These are phyloP conservation scores for Periconia digitata DNA, from an alignment of 2,329 filamentous ascomycete genomes.

Conservation along the genomic window DNA sequence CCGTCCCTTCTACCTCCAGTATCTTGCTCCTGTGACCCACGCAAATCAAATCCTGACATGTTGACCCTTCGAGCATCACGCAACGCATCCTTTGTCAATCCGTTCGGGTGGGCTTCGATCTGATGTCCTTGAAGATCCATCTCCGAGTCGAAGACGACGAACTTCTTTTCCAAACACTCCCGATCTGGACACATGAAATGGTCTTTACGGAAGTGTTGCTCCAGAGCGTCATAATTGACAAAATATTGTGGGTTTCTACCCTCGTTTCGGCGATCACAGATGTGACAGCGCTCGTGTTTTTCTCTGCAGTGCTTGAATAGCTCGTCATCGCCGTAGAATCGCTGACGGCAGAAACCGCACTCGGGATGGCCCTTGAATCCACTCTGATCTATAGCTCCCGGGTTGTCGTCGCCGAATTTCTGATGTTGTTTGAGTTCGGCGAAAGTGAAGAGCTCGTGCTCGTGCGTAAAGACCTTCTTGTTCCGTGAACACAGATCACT, in stretches of 20 bases:
- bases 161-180: slow-evolving; percentile 95
- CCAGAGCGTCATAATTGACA: slow-evolving; percentile 81
- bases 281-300: slow-evolving; percentile 91
- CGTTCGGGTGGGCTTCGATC: slow-evolving; percentile 76
- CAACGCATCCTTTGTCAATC: slow-evolving; percentile 78
- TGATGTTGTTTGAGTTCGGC: slow-evolving; percentile 85
- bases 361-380: slow-evolving; percentile 95
- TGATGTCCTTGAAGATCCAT: slow-evolving; percentile 95
- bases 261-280: slow-evolving; percentile 74
- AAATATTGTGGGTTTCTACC: slow-evolving; percentile 83
- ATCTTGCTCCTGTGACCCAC: slow-evolving; percentile 67
- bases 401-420: slow-evolving; percentile 84
- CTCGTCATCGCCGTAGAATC: slow-evolving; percentile 96
- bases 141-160: slow-evolving; percentile 92
- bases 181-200: slow-evolving; percentile 83
- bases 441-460: slow-evolving; percentile 87
- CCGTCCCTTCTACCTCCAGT: slow-evolving; percentile 55
- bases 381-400: slow-evolving; percentile 86
- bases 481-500: slow-evolving; percentile 86
- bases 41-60: slow-evolving; percentile 80
- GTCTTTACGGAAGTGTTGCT: slow-evolving; percentile 82
- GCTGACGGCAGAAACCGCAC: slow-evolving; percentile 86
- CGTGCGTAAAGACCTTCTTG: slow-evolving; percentile 98
- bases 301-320: slow-evolving; percentile 90
- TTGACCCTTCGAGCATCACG: slow-evolving; percentile 84